Base-by-base conservation (phyloP, 495 filamentous ascomycete genomes). In the Aspergillus sparsus region DNA sequence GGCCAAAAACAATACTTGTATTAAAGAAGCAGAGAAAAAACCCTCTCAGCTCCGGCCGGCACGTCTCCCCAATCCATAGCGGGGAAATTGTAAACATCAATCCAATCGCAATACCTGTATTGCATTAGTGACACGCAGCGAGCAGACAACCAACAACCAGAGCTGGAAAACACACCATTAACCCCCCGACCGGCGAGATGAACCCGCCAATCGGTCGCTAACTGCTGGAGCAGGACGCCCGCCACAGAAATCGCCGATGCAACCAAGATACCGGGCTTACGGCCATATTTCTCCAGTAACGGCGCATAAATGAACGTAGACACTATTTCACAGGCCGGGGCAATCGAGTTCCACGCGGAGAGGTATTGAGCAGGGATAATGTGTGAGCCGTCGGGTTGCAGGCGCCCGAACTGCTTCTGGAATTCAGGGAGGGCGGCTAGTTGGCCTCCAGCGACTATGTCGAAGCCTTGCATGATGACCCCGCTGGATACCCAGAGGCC, bases 11-110 rank as follows among this genome's bases (percentile, higher is more conserved):
- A 47, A 68, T 66, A 31, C 66, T 68, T 5, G 66, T 63, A 52
- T 68, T 68, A 55, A 68, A 68, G 56, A 68, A 66, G 56, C 66
- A 68, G 7, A 68, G 61, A 37, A 66, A 68, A 55, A 68, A 68
- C 1, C 66, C 66, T 21, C 66, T 49, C 6, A 68, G 60, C 36
- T 68, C 66, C 8, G 66, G 66, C 6, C 66, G 63, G 54, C 66
- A 66, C 5, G 66, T 68, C 55, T 68, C 66, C 13, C 66, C 66
- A 60, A 66, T 68, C 66, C 66, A 68, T 6, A 68, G 55, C 13
- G 66, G 66, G 9, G 66, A 68, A 33, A 68, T 68, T 12, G 66
- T 68, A 39, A 61, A 61, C 50, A 61, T 61, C 1, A 61, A 55
- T 2, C 58, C 58, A 46, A 61, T 61, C 0, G 58, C 58, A 49